Conservation (phyloP, 495 filamentous ascomycete genomes). For the Lepidopterella palustris region DNA sequence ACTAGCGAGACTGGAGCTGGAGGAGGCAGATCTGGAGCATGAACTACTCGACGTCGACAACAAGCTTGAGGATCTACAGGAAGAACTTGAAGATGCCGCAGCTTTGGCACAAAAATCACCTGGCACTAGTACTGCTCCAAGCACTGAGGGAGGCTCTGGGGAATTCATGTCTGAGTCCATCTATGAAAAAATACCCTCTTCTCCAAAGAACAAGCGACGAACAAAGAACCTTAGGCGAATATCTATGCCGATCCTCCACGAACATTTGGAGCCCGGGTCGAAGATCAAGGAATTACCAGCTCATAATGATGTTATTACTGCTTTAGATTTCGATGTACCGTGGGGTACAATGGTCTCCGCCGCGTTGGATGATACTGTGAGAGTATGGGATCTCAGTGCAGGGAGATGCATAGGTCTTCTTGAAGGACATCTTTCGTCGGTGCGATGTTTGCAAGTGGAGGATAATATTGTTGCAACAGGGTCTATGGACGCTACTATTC, state of each 20-base stretch:
- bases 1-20: constrained; percentile 81
- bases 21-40: constrained; percentile 83
- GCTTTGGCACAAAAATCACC: constrained; percentile 45
- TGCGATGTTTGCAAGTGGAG: constrained; percentile 86
- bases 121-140: constrained; percentile 44
- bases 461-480: constrained; percentile 95
- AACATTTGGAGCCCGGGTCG: constrained; percentile 88
- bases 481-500: constrained; percentile 91
- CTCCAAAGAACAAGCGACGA: constrained; percentile 52
- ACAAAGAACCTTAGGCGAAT: constrained; percentile 59
- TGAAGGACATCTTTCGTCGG: constrained; percentile 92
- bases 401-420: constrained; percentile 85
- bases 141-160: constrained; percentile 39
- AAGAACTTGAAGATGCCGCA: constrained; percentile 63
- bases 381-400: constrained; percentile 92
- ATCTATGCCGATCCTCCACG: constrained; percentile 91
- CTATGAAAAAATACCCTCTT: constrained; percentile 81
- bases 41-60: constrained; percentile 80
- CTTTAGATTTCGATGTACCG: constrained; percentile 90
- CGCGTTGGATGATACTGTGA: constrained; percentile 90
- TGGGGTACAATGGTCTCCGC: constrained; percentile 96
- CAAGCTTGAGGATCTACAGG: constrained; percentile 77
- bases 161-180: constrained; percentile 97
- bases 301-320: constrained; percentile 82
- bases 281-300: constrained; percentile 81